Evolutionary conservation across 129 eudicot genomes (phyloP).

Genomic region (Flaveria brownii): DNA sequence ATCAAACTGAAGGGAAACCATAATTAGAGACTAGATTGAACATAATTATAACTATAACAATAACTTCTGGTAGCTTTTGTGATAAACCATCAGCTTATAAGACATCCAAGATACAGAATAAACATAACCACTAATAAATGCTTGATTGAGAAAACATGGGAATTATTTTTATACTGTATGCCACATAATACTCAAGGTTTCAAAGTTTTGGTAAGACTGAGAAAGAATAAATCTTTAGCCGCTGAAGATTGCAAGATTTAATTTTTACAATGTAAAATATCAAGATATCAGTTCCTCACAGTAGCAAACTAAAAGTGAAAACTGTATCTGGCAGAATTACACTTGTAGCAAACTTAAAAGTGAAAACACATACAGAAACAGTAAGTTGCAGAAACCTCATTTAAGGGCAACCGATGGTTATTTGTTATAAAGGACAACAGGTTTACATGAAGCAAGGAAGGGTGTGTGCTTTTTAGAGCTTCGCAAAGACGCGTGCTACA

Average conservation of each 20-base stretch:
- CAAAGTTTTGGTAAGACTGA: not conserved
- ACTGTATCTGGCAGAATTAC: not conserved
- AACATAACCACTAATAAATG: not conserved
- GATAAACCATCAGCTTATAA: not conserved
- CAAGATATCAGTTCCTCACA: not conserved
- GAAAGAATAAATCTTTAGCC: not conserved
- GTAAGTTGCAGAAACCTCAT: not conserved
- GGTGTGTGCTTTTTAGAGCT: no score
- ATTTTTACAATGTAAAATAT: conserved; percentile 15
- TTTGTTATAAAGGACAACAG: no score
- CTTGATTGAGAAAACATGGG: not conserved
- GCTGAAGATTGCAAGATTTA: not conserved
- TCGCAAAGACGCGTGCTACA: no score
- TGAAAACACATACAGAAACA: not conserved
- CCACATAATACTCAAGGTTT: not conserved
- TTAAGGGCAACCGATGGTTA: no score
- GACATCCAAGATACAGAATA: not conserved
- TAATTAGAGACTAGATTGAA: conserved; percentile 18
- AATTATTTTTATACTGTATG: not conserved
- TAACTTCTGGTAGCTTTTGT: not conserved
- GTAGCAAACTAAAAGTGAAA: not conserved
- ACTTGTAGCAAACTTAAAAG: not conserved
- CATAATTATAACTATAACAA: not conserved
- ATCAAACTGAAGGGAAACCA: conserved; percentile 63
- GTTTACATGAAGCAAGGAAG: no score